phyloP scores from a whole-genome alignment of 2,329 filamentous ascomycete genomes.

The Penicillium sp. region DNA sequence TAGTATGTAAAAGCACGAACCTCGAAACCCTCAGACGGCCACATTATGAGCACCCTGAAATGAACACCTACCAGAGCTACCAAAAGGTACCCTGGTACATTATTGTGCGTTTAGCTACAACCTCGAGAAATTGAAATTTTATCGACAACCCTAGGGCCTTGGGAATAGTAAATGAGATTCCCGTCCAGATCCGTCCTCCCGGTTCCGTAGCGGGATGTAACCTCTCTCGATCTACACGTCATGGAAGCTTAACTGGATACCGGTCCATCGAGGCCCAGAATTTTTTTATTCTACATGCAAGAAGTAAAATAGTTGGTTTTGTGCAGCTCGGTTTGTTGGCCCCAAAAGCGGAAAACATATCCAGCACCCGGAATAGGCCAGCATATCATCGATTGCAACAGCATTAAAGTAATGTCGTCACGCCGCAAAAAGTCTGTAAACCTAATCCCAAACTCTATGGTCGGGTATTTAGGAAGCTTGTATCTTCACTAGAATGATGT shows the following conservation, averaged over 20 bases:
- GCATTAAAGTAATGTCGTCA: slow-evolving; percentile 13
- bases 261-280: not conserved
- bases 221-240: slow-evolving; percentile 27
- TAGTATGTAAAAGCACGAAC: no score
- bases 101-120: no score
- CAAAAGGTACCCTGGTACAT: no score
- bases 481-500: not conserved
- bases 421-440: not conserved
- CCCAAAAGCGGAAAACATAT: not conserved
- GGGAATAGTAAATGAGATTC: not conserved
- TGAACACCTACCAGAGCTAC: no score
- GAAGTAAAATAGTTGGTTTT: not conserved
- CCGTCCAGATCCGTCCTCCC: not conserved
- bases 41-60: no score
- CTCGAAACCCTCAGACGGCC: no score
- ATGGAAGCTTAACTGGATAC: slow-evolving; percentile 18
- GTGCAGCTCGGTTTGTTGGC: not conserved
- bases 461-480: not conserved
- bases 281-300: not conserved
- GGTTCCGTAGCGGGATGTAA: slow-evolving; percentile 12
- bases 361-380: slow-evolving; percentile 8
- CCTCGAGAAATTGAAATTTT: no score
- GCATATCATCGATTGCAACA: not conserved
- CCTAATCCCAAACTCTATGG: not conserved
- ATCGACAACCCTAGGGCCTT: not conserved